A percentile compares a stretch with the other conserved stretches of the same genome.
Conservation (phyloP, 345 rosid genomes). For the Angophora floribunda region DNA sequence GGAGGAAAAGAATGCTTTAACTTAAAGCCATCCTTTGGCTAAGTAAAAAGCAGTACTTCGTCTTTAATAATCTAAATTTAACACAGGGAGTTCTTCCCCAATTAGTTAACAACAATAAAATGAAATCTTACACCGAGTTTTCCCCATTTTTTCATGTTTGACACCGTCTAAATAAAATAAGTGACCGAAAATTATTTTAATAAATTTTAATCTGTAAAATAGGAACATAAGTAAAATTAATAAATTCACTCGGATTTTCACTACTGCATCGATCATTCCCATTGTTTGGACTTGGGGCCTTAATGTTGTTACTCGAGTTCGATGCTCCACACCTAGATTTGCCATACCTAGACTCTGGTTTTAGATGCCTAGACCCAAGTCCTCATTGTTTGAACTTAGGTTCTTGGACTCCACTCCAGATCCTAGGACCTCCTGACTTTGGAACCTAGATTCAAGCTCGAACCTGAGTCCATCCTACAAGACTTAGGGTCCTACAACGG, state of each 20-base stretch:
- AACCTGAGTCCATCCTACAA: neutral
- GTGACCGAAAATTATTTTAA: neutral
- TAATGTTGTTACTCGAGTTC: neutral
- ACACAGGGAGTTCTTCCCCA: neutral
- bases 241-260: neutral
- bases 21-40: neutral
- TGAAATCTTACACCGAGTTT: neutral
- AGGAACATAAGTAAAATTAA: neutral
- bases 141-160: neutral
- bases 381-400: neutral
- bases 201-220: too few species aligned
- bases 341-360: neutral
- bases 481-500: neutral
- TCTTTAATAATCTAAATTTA: neutral
- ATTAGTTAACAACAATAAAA: neutral
- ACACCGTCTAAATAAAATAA: neutral
- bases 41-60: neutral
- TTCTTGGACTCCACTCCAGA: neutral
- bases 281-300: neutral
- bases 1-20: neutral
- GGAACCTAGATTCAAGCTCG: neutral
- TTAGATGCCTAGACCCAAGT: neutral
- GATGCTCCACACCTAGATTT: neutral
- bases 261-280: accelerated
- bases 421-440: neutral